Conservation (phyloP, 164 flowering plant genomes). For the Annona cherimola region DNA sequence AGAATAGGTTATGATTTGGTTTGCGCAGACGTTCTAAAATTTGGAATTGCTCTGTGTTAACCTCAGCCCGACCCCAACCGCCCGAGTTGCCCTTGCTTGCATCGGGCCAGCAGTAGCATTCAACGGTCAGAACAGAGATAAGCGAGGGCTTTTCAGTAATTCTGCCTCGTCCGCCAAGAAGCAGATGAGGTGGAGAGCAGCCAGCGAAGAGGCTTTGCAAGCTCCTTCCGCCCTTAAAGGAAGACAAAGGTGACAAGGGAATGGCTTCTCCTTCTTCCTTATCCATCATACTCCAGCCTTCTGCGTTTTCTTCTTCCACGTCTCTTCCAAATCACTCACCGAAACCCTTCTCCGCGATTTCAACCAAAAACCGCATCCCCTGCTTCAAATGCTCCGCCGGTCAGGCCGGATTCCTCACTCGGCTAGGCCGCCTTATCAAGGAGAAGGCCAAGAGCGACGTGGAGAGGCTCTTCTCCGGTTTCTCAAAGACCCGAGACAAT, state of each 20-base stretch:
- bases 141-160: too few species aligned
- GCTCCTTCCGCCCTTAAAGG: not conserved
- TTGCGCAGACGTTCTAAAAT: too few species aligned
- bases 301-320: slow-evolving; percentile 5
- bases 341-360: slow-evolving; percentile 1
- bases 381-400: slow-evolving; percentile 69
- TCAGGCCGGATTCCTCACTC: slow-evolving; percentile 81
- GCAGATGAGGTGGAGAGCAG: not conserved
- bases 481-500: slow-evolving; percentile 83
- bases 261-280: slow-evolving; percentile 29
- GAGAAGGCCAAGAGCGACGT: slow-evolving; percentile 95
- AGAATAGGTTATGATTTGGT: too few species aligned
- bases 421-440: slow-evolving; percentile 75
- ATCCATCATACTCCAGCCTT: slow-evolving; percentile 17
- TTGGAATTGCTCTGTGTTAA: too few species aligned
- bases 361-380: not conserved
- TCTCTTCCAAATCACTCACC: slow-evolving; percentile 1
- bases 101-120: too few species aligned
- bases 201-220: not conserved
- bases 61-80: too few species aligned
- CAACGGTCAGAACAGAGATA: too few species aligned
- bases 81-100: too few species aligned
- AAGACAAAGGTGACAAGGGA: not conserved
- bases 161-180: not conserved
- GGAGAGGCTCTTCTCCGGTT: slow-evolving; percentile 82